Percentiles rank a stretch among this genome's conserved stretches.
Conservation (phyloP, 2,329 filamentous ascomycete genomes). For the Neonectria magnoliae region DNA sequence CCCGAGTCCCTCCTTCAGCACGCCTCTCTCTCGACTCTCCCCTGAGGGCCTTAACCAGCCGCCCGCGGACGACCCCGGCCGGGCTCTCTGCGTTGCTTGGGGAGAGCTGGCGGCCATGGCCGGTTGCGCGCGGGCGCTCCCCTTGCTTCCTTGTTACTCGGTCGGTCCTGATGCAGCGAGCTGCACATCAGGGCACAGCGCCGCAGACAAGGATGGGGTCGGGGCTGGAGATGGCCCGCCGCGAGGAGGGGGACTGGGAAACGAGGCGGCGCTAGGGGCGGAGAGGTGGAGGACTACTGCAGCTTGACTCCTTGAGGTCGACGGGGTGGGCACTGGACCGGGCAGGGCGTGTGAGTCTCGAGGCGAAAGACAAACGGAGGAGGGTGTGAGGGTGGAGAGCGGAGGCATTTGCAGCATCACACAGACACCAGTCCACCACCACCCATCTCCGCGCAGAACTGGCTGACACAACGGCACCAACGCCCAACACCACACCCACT, state of each 20-base stretch:
- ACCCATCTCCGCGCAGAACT: constrained; percentile 1
- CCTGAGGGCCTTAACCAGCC: constrained; percentile 4
- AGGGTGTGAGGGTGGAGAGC: constrained; percentile 29
- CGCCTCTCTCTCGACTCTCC: background rate
- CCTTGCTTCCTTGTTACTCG: constrained; percentile 4
- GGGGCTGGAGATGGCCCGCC: constrained; percentile 1
- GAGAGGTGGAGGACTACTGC: constrained; percentile 18
- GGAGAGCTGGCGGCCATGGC: constrained; percentile 15
- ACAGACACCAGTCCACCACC: constrained; percentile 3
- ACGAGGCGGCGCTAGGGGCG: constrained; percentile 39
- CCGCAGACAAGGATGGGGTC: constrained; percentile 18
- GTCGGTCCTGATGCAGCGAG: constrained; percentile 18
- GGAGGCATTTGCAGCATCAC: constrained; percentile 23
- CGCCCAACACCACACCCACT: too few species aligned
- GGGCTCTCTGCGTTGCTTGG: background rate
- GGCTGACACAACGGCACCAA: background rate
- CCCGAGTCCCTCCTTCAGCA: background rate
- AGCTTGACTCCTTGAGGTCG: constrained; percentile 6
- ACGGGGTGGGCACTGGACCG: background rate
- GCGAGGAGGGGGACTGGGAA: constrained; percentile 15
- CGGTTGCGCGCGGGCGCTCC: constrained; percentile 7
- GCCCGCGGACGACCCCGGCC: constrained; percentile 7
- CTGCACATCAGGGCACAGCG: constrained; percentile 24
- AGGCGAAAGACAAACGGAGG: constrained; percentile 25
- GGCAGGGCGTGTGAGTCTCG: constrained; percentile 10